Percentiles rank a stretch among this genome's conserved stretches.
Conservation (phyloP, 805 yeast species). For the Ogataea saltuana region DNA sequence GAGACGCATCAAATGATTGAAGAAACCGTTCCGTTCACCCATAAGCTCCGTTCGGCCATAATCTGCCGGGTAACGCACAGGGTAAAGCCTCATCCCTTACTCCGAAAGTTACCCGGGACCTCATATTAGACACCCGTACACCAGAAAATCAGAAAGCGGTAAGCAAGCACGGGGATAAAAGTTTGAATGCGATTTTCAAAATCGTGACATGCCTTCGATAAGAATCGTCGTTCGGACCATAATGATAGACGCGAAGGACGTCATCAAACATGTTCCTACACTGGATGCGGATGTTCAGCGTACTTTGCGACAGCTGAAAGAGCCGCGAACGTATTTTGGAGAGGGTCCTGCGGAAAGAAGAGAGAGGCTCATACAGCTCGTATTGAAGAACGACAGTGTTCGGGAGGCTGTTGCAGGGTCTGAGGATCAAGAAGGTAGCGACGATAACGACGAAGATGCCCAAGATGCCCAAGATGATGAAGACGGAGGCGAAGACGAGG, state of each 20-base stretch:
- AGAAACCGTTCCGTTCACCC: conserved; percentile 16
- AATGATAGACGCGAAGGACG: conserved; percentile 11
- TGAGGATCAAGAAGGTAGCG: neutral
- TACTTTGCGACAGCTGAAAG: conserved; percentile 48
- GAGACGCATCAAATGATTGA: neutral
- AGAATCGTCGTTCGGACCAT: neutral
- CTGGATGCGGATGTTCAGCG: conserved; percentile 62
- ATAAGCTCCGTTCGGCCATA: conserved; percentile 10
- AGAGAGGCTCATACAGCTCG: conserved; percentile 51
- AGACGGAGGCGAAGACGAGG: conserved; percentile 65
- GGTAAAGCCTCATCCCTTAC: conserved; percentile 4
- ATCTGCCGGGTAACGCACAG: conserved; percentile 3
- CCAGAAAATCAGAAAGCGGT: conserved; percentile 7
- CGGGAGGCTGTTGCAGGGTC: conserved; percentile 5
- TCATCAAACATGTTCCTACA: conserved; percentile 51
- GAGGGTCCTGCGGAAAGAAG: conserved; percentile 61
- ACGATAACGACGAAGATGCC: neutral
- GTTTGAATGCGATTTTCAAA: too few relatives aligned
- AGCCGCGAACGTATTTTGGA: conserved; percentile 56
- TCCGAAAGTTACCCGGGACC: conserved; percentile 5
- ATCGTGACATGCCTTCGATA: too few relatives aligned
- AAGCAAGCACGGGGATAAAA: too few relatives aligned
- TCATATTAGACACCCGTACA: conserved; percentile 13
- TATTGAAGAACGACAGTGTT: conserved; percentile 37
- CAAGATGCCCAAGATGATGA: conserved; percentile 11